Percentiles rank a stretch among this genome's conserved stretches.
These are phyloP conservation scores for Ophiostoma sp. DNA, from an alignment of 2,329 filamentous ascomycete species.

Conservation along the genomic window DNA sequence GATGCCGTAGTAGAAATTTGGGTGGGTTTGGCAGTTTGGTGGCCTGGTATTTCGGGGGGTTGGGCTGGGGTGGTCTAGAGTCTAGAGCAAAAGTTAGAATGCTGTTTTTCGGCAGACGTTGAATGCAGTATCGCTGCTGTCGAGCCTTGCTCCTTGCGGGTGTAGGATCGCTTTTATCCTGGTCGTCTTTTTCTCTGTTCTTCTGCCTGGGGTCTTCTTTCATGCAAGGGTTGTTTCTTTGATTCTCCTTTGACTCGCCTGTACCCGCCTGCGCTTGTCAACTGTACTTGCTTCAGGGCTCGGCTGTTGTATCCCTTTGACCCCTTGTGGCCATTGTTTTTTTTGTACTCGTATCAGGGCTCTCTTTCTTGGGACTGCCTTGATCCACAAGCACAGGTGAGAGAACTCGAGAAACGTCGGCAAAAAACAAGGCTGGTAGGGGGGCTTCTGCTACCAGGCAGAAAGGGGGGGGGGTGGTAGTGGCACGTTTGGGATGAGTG, in stretches of 20 bases:
- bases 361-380: neutral
- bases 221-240: neutral
- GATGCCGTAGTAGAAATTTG: slow-evolving; percentile 2
- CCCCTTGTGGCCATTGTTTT: neutral
- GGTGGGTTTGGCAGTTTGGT: slow-evolving; percentile 11
- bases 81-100: slow-evolving; percentile 20
- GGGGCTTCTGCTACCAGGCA: slow-evolving; percentile 9
- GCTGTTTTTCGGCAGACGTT: neutral
- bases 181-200: slow-evolving; percentile 1
- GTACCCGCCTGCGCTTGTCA: neutral
- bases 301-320: neutral
- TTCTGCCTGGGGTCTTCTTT: slow-evolving; percentile 9
- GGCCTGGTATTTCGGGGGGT: slow-evolving; percentile 13
- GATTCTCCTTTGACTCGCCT: neutral
- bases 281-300: neutral
- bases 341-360: neutral
- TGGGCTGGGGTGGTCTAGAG: slow-evolving; percentile 9
- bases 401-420: neutral
- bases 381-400: no score
- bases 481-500: slow-evolving; percentile 20
- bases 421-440: slow-evolving; percentile 19
- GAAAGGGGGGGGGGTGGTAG: neutral
- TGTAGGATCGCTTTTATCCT: slow-evolving; percentile 18
- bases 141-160: slow-evolving; percentile 20
- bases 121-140: neutral